Conservation (phyloP, 148 eudicot species). For the Beta vulgaris region DNA sequence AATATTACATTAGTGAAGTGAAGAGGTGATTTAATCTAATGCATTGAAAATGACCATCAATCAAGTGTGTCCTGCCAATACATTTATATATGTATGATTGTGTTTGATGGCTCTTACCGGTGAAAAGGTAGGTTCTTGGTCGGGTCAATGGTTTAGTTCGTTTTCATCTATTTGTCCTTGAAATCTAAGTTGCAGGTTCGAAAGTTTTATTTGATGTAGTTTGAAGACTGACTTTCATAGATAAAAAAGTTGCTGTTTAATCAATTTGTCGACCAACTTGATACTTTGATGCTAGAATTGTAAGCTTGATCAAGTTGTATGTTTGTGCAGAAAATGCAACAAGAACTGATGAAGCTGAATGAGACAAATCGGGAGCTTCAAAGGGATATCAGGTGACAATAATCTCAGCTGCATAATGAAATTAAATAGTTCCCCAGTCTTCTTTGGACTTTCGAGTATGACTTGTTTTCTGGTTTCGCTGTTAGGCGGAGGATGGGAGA, state of each 20-base stretch:
- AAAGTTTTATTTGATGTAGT: background rate
- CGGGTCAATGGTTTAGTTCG: background rate
- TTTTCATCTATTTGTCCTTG: background rate
- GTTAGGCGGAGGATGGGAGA: conserved; percentile 79
- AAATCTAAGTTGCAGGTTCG: background rate
- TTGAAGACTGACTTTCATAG: background rate
- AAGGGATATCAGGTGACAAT: conserved; percentile 60
- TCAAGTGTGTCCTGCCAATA: no score
- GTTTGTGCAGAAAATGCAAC: conserved; percentile 71
- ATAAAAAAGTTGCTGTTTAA: background rate
- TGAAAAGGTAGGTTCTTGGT: background rate
- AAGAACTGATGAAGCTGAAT: conserved; percentile 57
- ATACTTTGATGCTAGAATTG: background rate
- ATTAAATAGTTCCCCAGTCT: background rate
- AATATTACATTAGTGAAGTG: no score
- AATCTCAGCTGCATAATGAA: background rate
- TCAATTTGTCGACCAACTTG: background rate
- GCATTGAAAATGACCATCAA: no score
- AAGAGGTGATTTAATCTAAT: no score
- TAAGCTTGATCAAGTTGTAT: conserved; percentile 6
- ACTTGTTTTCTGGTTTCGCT: background rate
- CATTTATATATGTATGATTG: no score
- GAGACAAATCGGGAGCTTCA: conserved; percentile 58
- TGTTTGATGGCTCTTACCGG: no score
- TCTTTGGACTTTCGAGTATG: background rate